A percentile compares a stretch with the other conserved stretches of the same genome.
Evolutionary conservation across 169 alveolate genomes (phyloP).

Genomic region (Plasmodium adleri): DNA sequence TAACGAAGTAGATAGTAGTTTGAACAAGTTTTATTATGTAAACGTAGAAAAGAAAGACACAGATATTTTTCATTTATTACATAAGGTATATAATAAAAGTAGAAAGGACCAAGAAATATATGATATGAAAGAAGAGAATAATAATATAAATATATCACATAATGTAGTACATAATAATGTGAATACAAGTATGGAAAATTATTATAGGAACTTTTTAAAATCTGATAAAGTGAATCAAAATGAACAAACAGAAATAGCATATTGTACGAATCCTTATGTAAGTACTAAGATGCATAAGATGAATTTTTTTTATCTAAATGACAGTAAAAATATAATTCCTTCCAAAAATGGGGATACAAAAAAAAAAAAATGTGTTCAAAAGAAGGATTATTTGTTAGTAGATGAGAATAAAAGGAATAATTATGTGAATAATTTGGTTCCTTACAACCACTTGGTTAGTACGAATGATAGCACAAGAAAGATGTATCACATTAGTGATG

Average conservation of each 20-base stretch:
- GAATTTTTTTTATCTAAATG: conserved; percentile 29
- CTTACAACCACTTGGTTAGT: neutral
- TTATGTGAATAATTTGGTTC: conserved; percentile 11
- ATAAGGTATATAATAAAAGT: neutral
- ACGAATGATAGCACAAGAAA: too few species aligned
- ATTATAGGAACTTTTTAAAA: conserved; percentile 8
- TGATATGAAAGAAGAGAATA: neutral
- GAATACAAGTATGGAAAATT: conserved; percentile 14
- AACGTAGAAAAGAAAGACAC: too few species aligned
- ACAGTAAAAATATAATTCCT: neutral
- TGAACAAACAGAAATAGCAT: neutral
- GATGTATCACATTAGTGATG: too few species aligned
- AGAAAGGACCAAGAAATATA: neutral
- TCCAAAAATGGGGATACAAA: neutral
- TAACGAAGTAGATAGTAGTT: too few species aligned
- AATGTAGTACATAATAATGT: neutral
- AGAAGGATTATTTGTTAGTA: neutral
- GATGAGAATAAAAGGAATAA: neutral
- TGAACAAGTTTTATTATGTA: too few species aligned
- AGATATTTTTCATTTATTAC: too few species aligned
- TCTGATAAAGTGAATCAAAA: neutral
- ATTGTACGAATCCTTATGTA: neutral
- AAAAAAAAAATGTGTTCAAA: conserved; percentile 9
- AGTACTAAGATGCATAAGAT: conserved; percentile 63
- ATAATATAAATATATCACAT: neutral